Evolutionary conservation across 495 filamentous ascomycete genomes (phyloP).

Genomic region (Podospora australis): DNA sequence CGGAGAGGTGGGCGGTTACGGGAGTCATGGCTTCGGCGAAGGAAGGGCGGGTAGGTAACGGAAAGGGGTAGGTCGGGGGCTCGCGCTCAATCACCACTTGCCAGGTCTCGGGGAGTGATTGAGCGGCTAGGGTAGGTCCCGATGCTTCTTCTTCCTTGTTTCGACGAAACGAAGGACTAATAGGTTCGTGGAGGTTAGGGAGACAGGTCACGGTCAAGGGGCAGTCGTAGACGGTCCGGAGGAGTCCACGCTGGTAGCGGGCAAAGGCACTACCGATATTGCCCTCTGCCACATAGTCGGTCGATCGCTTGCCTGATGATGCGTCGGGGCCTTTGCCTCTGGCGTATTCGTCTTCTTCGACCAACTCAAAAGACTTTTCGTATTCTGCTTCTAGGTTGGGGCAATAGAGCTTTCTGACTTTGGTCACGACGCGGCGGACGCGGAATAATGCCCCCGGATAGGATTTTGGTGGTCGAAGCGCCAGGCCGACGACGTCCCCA

Average conservation of each 20-base stretch:
- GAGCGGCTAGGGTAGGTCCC: conserved; percentile 1
- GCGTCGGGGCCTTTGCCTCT: neutral
- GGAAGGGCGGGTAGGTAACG: conserved; percentile 11
- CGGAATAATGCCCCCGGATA: conserved; percentile 16
- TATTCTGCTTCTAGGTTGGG: conserved; percentile 11
- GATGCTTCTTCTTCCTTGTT: neutral
- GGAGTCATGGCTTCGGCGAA: conserved; percentile 14
- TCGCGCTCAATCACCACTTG: conserved; percentile 19
- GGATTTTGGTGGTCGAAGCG: neutral
- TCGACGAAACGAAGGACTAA: neutral
- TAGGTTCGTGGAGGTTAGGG: neutral
- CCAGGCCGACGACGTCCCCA: conserved; percentile 1
- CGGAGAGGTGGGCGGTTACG: conserved; percentile 9
- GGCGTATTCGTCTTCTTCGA: conserved; percentile 6
- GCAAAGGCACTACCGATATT: conserved; percentile 10
- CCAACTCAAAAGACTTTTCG: conserved; percentile 15
- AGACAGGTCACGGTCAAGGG: conserved; percentile 10
- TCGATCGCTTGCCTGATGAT: conserved; percentile 7
- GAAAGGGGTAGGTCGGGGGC: conserved; percentile 5
- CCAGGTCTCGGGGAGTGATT: conserved; percentile 14
- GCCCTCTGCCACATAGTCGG: conserved; percentile 4
- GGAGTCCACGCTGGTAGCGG: neutral
- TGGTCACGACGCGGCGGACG: conserved; percentile 14
- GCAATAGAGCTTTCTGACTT: conserved; percentile 14
- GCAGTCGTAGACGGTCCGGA: conserved; percentile 19